Evolutionary conservation across 2,329 filamentous ascomycete genomes (phyloP).

Genomic region (Pseudogymnoascus sp.): DNA sequence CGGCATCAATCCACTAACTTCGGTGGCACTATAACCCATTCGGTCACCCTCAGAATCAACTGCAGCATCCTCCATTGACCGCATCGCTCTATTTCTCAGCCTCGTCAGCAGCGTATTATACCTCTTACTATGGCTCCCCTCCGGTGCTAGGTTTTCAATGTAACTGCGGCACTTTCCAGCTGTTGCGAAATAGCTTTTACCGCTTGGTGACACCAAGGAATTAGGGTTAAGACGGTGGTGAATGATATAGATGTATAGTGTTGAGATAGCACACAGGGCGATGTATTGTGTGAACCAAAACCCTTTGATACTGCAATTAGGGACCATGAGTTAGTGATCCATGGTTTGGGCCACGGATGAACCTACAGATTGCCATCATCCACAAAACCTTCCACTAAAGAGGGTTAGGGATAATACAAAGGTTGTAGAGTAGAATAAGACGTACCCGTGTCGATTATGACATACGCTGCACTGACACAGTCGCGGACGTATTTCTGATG

Average conservation of each 20-base stretch:
- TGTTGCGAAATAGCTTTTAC: slow-evolving; percentile 11
- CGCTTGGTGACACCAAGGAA: background rate
- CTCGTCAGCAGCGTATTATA: background rate
- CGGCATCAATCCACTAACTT: background rate
- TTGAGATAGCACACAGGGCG: slow-evolving; percentile 45
- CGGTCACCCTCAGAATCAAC: background rate
- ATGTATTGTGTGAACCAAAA: slow-evolving; percentile 49
- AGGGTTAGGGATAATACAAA: background rate
- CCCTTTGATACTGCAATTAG: slow-evolving; percentile 30
- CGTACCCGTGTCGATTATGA: slow-evolving; percentile 38
- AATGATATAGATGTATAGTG: slow-evolving; percentile 47
- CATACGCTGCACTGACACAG: slow-evolving; percentile 41
- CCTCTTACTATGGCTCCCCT: background rate
- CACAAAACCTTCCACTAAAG: background rate
- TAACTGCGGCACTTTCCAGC: slow-evolving; percentile 11
- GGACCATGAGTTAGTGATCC: background rate
- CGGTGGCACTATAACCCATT: background rate
- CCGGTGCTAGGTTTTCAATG: background rate
- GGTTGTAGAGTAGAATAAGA: background rate
- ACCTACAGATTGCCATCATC: slow-evolving; percentile 24
- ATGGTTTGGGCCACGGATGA: slow-evolving; percentile 32
- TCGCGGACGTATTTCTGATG: slow-evolving; percentile 30
- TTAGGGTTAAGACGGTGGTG: slow-evolving; percentile 28
- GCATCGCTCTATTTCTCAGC: background rate
- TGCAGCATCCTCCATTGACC: background rate